A percentile compares a stretch with the other conserved stretches of the same genome.
These are phyloP conservation scores for Jatropha curcas DNA, from an alignment of 345 rosid genomes.

Conservation along the genomic window DNA sequence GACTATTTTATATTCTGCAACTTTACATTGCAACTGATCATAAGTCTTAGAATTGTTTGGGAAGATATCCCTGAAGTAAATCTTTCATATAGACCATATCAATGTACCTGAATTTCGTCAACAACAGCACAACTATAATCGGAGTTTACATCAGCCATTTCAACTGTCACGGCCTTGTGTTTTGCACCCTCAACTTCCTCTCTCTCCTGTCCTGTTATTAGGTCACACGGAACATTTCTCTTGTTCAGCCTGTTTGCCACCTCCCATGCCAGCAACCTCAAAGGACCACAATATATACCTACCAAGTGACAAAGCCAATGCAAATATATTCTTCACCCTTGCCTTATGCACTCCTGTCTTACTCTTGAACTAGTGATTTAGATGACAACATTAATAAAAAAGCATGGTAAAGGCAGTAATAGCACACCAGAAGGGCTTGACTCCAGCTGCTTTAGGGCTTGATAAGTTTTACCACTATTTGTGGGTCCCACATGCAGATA, in stretches of 20 bases:
- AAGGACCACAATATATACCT: slow-evolving; percentile 97
- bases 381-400: background rate
- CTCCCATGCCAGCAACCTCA: slow-evolving; percentile 96
- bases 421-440: slow-evolving; percentile 73
- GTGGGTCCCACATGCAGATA: slow-evolving; percentile 92
- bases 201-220: slow-evolving; percentile 91
- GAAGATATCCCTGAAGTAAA: background rate
- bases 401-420: slow-evolving; percentile 3
- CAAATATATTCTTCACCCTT: background rate
- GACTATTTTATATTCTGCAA: background rate
- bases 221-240: slow-evolving; percentile 81
- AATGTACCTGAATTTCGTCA: slow-evolving; percentile 83
- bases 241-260: slow-evolving; percentile 86
- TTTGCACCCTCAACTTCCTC: slow-evolving; percentile 83
- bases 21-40: background rate
- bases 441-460: slow-evolving; percentile 73
- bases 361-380: background rate
- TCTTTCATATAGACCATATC: background rate
- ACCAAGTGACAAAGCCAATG: slow-evolving; percentile 21
- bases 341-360: background rate
- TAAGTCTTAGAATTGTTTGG: background rate
- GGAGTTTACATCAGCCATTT: slow-evolving; percentile 82
- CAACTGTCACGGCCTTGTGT: slow-evolving; percentile 91
- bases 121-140: slow-evolving; percentile 77
- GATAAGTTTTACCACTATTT: slow-evolving; percentile 89